Evolutionary conservation across 1,284 basidiomycete genomes (phyloP).

Genomic region (Phellinidium pouzarii): DNA sequence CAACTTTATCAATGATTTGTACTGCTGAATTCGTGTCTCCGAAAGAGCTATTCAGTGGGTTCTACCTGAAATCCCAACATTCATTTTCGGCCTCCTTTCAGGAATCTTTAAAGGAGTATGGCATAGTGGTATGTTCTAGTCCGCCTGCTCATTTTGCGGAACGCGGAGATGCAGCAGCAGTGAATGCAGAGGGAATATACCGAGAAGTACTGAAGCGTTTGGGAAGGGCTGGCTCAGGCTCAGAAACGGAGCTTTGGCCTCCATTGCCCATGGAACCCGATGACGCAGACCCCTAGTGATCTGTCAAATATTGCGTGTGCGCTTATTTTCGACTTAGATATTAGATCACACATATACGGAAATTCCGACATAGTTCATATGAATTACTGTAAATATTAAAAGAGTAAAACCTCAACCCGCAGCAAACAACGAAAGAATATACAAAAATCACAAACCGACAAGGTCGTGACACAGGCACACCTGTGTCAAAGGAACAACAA

Average conservation of each 20-base stretch:
- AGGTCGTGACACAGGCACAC: too few species aligned
- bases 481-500: too few species aligned
- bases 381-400: too few species aligned
- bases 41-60: slow-evolving; percentile 10
- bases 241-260: slow-evolving; percentile 13
- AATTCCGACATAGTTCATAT: too few species aligned
- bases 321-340: too few species aligned
- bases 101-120: slow-evolving; percentile 11
- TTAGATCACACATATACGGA: too few species aligned
- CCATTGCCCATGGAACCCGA: slow-evolving; percentile 7
- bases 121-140: slow-evolving; percentile 36
- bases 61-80: slow-evolving; percentile 13
- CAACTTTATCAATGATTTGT: slow-evolving; percentile 35
- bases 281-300: slow-evolving; percentile 8
- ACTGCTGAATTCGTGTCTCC: slow-evolving; percentile 21
- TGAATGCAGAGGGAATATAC: slow-evolving; percentile 56
- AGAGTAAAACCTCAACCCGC: too few species aligned
- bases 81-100: neutral
- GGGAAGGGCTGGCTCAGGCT: neutral
- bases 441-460: too few species aligned
- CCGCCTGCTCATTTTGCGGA: slow-evolving; percentile 42
- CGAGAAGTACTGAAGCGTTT: slow-evolving; percentile 39
- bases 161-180: slow-evolving; percentile 50
- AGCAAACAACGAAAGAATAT: too few species aligned
- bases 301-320: neutral